These are phyloP conservation scores for Colletotrichum phormii DNA, from an alignment of 2,329 filamentous ascomycete genomes.

Conservation along the genomic window DNA sequence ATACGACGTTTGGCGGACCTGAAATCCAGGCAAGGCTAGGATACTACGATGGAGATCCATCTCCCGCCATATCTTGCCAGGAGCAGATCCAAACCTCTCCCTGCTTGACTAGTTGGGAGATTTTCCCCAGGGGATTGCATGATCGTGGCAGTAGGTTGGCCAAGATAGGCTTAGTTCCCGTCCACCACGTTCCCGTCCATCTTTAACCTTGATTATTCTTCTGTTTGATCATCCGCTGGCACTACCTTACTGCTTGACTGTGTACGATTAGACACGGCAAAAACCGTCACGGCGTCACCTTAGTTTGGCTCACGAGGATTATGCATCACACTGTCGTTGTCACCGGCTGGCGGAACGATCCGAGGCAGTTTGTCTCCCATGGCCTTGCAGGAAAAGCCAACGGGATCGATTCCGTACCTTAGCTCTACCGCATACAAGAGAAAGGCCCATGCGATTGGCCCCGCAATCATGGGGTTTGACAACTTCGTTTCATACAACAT, in stretches of 20 bases:
- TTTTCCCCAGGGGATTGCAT: background rate
- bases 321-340: background rate
- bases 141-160: background rate
- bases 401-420: background rate
- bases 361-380: background rate
- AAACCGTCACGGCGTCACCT: no score
- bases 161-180: background rate
- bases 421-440: background rate
- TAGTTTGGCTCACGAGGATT: background rate
- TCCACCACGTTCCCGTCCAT: background rate
- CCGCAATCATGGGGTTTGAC: background rate
- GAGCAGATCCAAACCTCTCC: background rate
- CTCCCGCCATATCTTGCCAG: background rate
- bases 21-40: background rate
- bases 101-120: background rate
- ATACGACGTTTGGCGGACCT: background rate
- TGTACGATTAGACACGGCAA: background rate
- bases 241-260: no score
- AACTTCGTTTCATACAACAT: slow-evolving; percentile 17
- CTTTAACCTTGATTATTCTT: background rate
- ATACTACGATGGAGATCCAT: background rate
- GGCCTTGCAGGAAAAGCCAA: background rate
- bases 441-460: slow-evolving; percentile 19
- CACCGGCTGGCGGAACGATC: background rate
- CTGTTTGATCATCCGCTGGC: slow-evolving; percentile 1